Evolutionary conservation across 1,284 basidiomycete genomes (phyloP).

Genomic region (Ceratobasidium papillatum): DNA sequence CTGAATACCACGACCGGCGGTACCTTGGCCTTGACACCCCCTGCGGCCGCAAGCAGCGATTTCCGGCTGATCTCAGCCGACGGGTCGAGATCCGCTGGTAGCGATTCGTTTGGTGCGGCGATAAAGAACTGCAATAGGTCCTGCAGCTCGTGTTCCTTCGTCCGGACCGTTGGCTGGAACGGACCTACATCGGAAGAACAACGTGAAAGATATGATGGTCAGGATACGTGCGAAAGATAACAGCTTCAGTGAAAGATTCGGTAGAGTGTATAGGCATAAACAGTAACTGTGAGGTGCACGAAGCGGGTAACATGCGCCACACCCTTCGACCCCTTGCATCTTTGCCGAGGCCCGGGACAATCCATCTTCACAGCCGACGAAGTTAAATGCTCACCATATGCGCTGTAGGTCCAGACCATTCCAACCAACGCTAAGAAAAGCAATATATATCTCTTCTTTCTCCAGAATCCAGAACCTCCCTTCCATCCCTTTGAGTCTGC

Average conservation of each 20-base stretch:
- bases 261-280: background rate
- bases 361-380: background rate
- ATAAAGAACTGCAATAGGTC: conserved; percentile 44
- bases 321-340: background rate
- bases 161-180: conserved; percentile 6
- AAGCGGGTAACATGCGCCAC: background rate
- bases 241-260: background rate
- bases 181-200: conserved; percentile 29
- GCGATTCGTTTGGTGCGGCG: conserved; percentile 42
- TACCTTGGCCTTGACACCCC: conserved; percentile 52
- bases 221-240: background rate
- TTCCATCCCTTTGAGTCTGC: background rate
- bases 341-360: background rate
- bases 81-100: conserved; percentile 45
- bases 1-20: conserved; percentile 81
- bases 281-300: background rate
- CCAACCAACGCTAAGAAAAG: conserved; percentile 15
- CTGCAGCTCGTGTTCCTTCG: conserved; percentile 42
- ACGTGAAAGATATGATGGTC: background rate
- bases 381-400: conserved; percentile 12
- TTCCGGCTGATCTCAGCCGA: conserved; percentile 27
- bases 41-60: conserved; percentile 14
- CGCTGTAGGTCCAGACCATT: conserved; percentile 21
- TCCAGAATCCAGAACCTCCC: background rate
- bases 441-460: conserved; percentile 18